A percentile compares a stretch with the other conserved stretches of the same genome.
These are phyloP conservation scores for Microbotryum violaceum DNA, from an alignment of 1,284 basidiomycete species.

Conservation along the genomic window DNA sequence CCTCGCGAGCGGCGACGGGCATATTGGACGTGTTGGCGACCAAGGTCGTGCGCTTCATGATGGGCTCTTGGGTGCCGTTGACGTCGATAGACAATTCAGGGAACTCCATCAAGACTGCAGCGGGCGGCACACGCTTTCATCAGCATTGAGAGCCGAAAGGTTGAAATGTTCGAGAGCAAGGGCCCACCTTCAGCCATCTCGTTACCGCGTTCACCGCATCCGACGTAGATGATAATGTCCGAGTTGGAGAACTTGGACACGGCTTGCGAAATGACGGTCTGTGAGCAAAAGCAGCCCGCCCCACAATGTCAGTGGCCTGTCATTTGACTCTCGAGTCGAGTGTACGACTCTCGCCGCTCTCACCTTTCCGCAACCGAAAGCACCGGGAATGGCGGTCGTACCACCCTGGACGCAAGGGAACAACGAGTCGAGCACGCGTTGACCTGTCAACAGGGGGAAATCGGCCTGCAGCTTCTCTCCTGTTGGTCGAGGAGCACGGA, in stretches of 20 bases:
- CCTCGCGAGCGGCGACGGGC: conserved; percentile 99
- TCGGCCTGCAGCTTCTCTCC: conserved; percentile 90
- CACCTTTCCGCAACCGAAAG: conserved; percentile 73
- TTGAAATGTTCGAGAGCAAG: not conserved
- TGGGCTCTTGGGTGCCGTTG: conserved; percentile 87
- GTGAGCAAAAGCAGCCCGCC: not conserved
- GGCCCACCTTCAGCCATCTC: conserved; percentile 92
- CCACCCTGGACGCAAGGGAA: conserved; percentile 98
- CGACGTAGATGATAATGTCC: conserved; percentile 98
- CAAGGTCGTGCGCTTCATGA: conserved; percentile 99
- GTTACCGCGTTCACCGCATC: conserved; percentile 53
- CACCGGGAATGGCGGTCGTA: conserved; percentile 97
- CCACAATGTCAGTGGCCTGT: not conserved
- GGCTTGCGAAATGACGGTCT: conserved; percentile 91
- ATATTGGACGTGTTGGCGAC: conserved; percentile 99
- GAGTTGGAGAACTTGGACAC: conserved; percentile 99
- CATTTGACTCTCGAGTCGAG: not conserved
- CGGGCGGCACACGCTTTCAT: not conserved
- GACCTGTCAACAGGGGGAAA: conserved; percentile 87
- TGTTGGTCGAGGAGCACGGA: conserved; percentile 92
- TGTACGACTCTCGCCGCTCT: not conserved
- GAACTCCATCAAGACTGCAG: conserved; percentile 55
- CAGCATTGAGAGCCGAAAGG: not conserved
- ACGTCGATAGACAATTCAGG: conserved; percentile 87
- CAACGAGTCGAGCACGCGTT: conserved; percentile 92